Conservation (phyloP, 495 filamentous ascomycete genomes). For the Neurospora africana region DNA sequence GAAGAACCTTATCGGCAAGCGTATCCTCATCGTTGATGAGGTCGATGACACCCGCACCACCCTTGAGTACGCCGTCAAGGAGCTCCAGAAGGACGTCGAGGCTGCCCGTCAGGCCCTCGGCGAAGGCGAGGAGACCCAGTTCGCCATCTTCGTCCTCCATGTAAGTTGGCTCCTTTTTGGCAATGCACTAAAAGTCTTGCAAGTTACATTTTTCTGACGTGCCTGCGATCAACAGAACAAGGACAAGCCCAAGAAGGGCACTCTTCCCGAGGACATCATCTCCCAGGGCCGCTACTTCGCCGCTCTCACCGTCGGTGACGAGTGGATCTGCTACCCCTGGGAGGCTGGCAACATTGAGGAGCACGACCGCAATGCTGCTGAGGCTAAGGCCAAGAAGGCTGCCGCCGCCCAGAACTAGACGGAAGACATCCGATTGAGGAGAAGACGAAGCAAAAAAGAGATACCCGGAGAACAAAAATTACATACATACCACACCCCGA, state of each 20-base stretch:
- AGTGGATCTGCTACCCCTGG: slow-evolving; percentile 99
- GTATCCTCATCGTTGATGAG: slow-evolving; percentile 96
- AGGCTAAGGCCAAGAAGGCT: slow-evolving; percentile 24
- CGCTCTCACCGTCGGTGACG: slow-evolving; percentile 75
- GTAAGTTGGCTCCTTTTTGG: slow-evolving; percentile 41
- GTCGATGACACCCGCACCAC: slow-evolving; percentile 98
- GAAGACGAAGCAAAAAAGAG: not conserved
- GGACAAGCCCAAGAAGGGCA: slow-evolving; percentile 89
- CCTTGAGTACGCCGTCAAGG: slow-evolving; percentile 89
- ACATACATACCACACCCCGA: not conserved
- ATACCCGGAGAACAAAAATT: not conserved
- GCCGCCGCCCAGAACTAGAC: not conserved
- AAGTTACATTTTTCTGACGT: not conserved
- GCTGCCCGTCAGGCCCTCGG: slow-evolving; percentile 62
- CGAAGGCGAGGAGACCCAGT: slow-evolving; percentile 61
- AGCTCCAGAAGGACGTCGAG: slow-evolving; percentile 95
- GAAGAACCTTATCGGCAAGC: slow-evolving; percentile 88
- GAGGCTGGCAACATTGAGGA: slow-evolving; percentile 93
- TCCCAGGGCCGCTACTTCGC: slow-evolving; percentile 68
- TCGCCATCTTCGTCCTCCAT: slow-evolving; percentile 90
- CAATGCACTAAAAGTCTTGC: not conserved
- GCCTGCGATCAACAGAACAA: slow-evolving; percentile 57
- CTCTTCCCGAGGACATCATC: slow-evolving; percentile 71
- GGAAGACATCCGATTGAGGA: not conserved
- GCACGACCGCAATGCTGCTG: slow-evolving; percentile 65